Base-by-base conservation (phyloP, 352 stramenopile species). In the Phytopythium vexans region DNA sequence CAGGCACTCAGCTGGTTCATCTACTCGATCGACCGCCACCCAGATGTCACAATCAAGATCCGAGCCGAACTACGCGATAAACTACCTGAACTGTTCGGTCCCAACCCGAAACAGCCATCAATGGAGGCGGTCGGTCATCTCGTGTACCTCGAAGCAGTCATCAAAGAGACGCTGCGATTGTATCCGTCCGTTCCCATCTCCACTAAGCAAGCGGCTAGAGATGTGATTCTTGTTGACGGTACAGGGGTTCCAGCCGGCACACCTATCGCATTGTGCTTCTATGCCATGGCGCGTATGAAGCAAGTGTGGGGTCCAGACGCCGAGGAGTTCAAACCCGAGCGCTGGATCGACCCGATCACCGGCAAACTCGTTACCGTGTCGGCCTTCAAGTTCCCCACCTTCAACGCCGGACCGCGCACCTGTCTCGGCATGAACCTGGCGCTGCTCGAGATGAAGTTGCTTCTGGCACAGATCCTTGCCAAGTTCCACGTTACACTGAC, bases 381-480 rank as follows among this genome's bases (percentile, higher is more conserved):
- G 8, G 15, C 74, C 6, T 92, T 71, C 62, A 58, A 92, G 54
- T 94, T 89, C 56, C 49, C 61, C 8, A 53, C 71, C 3, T 96
- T 96, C 59, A 75, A 89, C 49, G 78, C 68, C 16, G 86, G 87
- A 0, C 77, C 75, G 5, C 71, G 86, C 21, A 40, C 68, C 27
- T 95, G 87, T 42, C 56, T 94, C 4, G 87, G 87, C 14, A 77
- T 71, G 49, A 74, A 73, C 14, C 60, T 96, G 0, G 86, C 87
- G 6, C 78, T 94, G 66, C 58, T 93, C 4, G 77, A 95, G 68
- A 88, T 92, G 62, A 92, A 92, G 66, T 50, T 92, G 37, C 67
- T 89, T 8, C 50, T 86, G 32, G 57, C 66, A 5, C 58, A 62
- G 6, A 37, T 95, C 31, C 35, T 95, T 21, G 64, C 64, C 37